Evolutionary conservation across 306 rosid species (phyloP).

Genomic region (Acacia melanoxylon): DNA sequence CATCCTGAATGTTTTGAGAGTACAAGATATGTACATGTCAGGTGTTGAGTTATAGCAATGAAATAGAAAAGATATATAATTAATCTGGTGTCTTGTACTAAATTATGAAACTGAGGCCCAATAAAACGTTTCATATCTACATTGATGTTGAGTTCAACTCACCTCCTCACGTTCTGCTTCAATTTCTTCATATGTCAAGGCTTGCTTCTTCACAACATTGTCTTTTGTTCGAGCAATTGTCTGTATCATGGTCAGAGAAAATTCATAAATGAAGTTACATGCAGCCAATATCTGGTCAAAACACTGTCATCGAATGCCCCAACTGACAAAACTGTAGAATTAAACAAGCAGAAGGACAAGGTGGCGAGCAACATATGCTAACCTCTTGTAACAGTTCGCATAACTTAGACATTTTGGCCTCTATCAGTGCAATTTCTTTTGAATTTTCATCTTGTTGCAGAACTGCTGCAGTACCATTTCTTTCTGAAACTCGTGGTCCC

Average conservation of each 20-base stretch:
- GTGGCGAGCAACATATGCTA: conserved; percentile 31
- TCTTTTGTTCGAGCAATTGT: conserved; percentile 82
- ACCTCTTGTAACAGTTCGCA: conserved; percentile 83
- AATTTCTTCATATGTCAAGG: conserved; percentile 93
- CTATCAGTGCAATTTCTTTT: conserved; percentile 74
- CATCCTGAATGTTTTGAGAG: neutral
- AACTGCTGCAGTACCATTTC: conserved; percentile 55
- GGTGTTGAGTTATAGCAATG: neutral
- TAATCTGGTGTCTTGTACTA: neutral
- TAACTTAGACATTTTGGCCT: conserved; percentile 68
- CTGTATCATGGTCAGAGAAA: conserved; percentile 48
- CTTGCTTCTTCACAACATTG: conserved; percentile 92
- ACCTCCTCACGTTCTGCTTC: conserved; percentile 98
- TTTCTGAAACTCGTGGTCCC: conserved; percentile 54
- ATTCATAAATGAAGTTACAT: conserved; percentile 13
- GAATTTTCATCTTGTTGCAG: conserved; percentile 51
- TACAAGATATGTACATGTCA: conserved; percentile 19
- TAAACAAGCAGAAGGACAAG: conserved; percentile 4
- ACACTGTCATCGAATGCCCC: neutral
- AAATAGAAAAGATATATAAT: neutral
- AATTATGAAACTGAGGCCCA: conserved; percentile 13
- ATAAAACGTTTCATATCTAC: neutral
- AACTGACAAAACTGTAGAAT: conserved; percentile 15
- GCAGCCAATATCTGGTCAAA: neutral
- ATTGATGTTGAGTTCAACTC: conserved; percentile 33